phyloP scores from a whole-genome alignment of 148 eudicot species.

The Rhododendron griersonianum region DNA sequence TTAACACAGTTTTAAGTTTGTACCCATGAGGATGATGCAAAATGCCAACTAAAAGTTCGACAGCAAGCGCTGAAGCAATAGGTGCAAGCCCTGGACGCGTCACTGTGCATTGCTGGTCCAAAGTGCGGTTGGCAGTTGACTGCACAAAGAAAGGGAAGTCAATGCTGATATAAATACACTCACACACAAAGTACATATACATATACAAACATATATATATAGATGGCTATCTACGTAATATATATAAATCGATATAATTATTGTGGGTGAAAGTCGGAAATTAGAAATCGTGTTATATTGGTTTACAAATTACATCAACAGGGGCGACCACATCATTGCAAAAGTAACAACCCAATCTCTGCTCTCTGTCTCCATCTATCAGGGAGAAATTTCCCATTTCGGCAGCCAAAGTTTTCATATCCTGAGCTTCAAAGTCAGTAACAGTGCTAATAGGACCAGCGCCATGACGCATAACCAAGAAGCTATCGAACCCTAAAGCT shows the following conservation, averaged over 20 bases:
- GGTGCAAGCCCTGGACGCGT: slow-evolving; percentile 99
- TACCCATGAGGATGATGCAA: slow-evolving; percentile 91
- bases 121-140: slow-evolving; percentile 89
- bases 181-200: not conserved
- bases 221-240: too few species aligned
- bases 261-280: not conserved
- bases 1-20: slow-evolving; percentile 4
- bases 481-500: slow-evolving; percentile 94
- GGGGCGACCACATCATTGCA: slow-evolving; percentile 99
- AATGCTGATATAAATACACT: not conserved
- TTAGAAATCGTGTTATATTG: not conserved
- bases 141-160: slow-evolving; percentile 27
- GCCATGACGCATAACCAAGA: slow-evolving; percentile 96
- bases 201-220: too few species aligned
- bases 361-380: slow-evolving; percentile 25
- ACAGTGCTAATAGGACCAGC: slow-evolving; percentile 50
- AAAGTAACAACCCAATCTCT: slow-evolving; percentile 88
- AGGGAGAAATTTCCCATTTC: slow-evolving; percentile 42
- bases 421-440: slow-evolving; percentile 23
- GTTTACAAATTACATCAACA: slow-evolving; percentile 51
- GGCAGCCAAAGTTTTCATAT: slow-evolving; percentile 29
- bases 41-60: slow-evolving; percentile 84
- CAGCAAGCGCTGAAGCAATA: slow-evolving; percentile 93
- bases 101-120: slow-evolving; percentile 98
- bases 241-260: not conserved